Percentiles rank a stretch among this genome's conserved stretches.
Evolutionary conservation across 2,329 filamentous ascomycete genomes (phyloP).

Genomic region (Clarireedia monteithiana): DNA sequence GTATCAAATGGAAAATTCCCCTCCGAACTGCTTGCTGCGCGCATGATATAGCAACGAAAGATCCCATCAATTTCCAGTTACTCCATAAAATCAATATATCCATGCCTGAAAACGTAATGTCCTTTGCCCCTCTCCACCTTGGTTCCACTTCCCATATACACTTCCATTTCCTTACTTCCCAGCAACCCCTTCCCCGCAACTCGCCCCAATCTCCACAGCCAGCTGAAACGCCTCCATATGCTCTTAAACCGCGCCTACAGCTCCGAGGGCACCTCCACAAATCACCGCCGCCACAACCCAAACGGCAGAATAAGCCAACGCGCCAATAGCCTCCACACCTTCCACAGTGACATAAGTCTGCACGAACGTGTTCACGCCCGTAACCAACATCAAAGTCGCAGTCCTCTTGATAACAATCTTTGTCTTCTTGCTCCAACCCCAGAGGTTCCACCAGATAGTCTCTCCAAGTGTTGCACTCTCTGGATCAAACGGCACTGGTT

Average conservation of each 20-base stretch:
- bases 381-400: constrained; percentile 47
- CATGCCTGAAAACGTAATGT: not conserved
- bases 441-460: constrained; percentile 66
- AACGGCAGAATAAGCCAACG: constrained; percentile 61
- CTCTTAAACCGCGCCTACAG: constrained; percentile 41
- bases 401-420: constrained; percentile 61
- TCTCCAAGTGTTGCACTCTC: constrained; percentile 57
- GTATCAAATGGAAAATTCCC: not conserved
- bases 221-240: not conserved
- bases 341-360: constrained; percentile 59
- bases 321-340: constrained; percentile 63
- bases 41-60: not conserved
- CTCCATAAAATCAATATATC: not conserved
- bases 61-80: not conserved
- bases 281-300: constrained; percentile 63
- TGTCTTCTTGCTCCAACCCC: constrained; percentile 56
- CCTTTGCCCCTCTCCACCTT: not conserved
- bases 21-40: not conserved
- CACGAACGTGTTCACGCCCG: constrained; percentile 52
- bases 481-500: constrained; percentile 51
- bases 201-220: not conserved
- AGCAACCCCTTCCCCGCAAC: not conserved
- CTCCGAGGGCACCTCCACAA: constrained; percentile 47
- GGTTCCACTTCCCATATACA: not conserved
- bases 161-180: not conserved